Percentiles rank a stretch among this genome's conserved stretches.
Conservation (phyloP, 2,329 filamentous ascomycete genomes). For the Pestalotiopsis sp. region DNA sequence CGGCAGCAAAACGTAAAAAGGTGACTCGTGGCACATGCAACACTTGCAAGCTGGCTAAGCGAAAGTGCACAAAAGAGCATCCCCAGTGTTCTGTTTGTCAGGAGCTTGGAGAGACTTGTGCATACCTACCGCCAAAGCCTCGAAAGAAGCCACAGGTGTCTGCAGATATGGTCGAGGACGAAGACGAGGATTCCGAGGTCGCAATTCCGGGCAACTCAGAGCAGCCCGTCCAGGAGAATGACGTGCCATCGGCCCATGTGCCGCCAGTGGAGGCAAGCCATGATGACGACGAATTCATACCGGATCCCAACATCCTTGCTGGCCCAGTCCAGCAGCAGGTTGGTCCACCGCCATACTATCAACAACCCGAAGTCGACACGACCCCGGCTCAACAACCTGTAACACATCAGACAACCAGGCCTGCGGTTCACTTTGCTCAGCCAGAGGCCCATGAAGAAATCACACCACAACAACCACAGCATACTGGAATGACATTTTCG, state of each 20-base stretch:
- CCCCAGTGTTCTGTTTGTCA: constrained; percentile 33
- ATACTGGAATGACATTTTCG: constrained; percentile 17
- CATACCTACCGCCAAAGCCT: constrained; percentile 30
- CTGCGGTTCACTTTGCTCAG: constrained; percentile 20
- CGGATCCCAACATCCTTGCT: constrained; percentile 33
- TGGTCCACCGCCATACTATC: not conserved
- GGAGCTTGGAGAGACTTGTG: constrained; percentile 24
- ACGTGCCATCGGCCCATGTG: constrained; percentile 4
- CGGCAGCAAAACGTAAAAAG: constrained; percentile 19
- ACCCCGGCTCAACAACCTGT: not conserved
- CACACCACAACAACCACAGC: constrained; percentile 5
- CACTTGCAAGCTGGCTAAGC: constrained; percentile 31
- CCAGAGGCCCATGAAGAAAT: constrained; percentile 17
- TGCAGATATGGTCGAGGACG: constrained; percentile 19
- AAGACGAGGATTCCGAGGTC: constrained; percentile 18
- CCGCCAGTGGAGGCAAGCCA: constrained; percentile 17
- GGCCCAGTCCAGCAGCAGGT: constrained; percentile 22
- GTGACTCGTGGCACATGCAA: constrained; percentile 35
- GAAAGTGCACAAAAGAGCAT: constrained; percentile 36
- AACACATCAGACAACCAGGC: not conserved
- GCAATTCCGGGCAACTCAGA: constrained; percentile 12
- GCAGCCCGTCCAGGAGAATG: constrained; percentile 8
- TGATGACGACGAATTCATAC: constrained; percentile 33
- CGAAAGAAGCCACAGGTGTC: constrained; percentile 27
- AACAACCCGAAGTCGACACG: constrained; percentile 6